Evolutionary conservation across 805 yeast genomes (phyloP), one percentile per base, ranked within the genome.

Genomic region (Yarrowia keelungensis): DNA sequence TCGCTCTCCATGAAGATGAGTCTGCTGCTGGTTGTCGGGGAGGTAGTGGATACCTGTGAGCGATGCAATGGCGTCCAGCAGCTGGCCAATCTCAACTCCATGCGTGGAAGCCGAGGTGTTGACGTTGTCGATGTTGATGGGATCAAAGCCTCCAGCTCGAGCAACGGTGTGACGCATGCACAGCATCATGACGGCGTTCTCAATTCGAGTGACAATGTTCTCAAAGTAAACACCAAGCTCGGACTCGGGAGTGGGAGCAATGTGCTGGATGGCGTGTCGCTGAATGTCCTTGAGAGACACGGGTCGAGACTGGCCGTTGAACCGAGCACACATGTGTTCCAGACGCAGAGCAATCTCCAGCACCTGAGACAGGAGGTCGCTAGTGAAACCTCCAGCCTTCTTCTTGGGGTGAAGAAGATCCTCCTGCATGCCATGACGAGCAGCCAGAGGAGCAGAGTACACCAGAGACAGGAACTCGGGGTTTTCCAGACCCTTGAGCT

Each of bases 401-500:
- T 45, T 50, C 51, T 65, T 42, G 26, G 61, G 68, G 22, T 50
- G 49, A 9, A 43, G 61, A 14, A 51, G 61, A 5, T 68, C 69
- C 38, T 42, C 50, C 41, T 69, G 70, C 47, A 51, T 45, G 19
- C 64, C 56, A 53, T 66, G 58, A 15, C 98, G 83, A 3, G 88
- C 80, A 3, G 82, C 83, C 69, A 93, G 79, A 36, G 82, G 81
- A 68, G 82, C 81, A 1, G 98, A 97, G 79, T 89, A 93, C 0
- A 87, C 86, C 58, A 92, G 81, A 32, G 96, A 90, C 15, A 95
- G 88, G 46, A 84, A 84, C 77, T 95, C 99, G 1, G 97, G 97
- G 43, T 92, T 88, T 83, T 95, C 99, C 16, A 95, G 83, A 19
- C 99, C 99, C 77, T 95, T 95, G 75, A 95, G 83, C 77, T 93